Base-by-base conservation (phyloP, 768 basidiomycete genomes). In the Coprinopsis marcescibilis region DNA sequence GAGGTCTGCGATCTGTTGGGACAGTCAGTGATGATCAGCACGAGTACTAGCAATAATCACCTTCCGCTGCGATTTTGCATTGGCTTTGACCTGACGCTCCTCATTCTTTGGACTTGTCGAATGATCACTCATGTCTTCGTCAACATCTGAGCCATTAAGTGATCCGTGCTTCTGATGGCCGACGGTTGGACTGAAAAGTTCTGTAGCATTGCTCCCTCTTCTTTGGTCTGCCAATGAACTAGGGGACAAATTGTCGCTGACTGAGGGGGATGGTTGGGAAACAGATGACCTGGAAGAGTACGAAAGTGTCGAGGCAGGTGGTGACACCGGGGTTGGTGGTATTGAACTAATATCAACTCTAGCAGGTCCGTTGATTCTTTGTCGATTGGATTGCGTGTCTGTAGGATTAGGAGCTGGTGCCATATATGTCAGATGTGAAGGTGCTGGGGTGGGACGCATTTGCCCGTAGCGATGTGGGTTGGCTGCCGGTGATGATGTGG, bases 1-100 rank as follows among this genome's bases (percentile, higher is more conserved):
- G 10, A 95, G 72, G 66, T 95, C 91, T 11, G 86, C 88, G 48
- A 95, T 94, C 92, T 95, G 44, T 5, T 24, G 4, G 15, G 17
- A 21, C 11, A 10, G 21, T 15, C n/a, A 12, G n/a, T 10, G 4
- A 8, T 27, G 24, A 5, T 11, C 49, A 14, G 35, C 19, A 43
- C 19, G 32, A 11, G 19, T 56, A 26, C 51, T 45, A 27, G 32
- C 21, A 49, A 40, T 39, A 57, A 63, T 24, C 51, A 89, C 89
- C 81, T 92, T 92, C 48, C 89, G 80, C 61, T 84, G 83, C n/a
- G 87, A 84, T 68, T 89, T 90, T 10, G 89, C 89, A 55, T 80
- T 78, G 1, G 80, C 83, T 57, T 71, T 77, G 46, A 78, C 74
- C 58, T 83, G 78, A 40, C 68, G 73, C 44, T 79, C 74, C 24